Base-by-base conservation (phyloP, 352 stramenopile species). In the Phytophthora cactorum region DNA sequence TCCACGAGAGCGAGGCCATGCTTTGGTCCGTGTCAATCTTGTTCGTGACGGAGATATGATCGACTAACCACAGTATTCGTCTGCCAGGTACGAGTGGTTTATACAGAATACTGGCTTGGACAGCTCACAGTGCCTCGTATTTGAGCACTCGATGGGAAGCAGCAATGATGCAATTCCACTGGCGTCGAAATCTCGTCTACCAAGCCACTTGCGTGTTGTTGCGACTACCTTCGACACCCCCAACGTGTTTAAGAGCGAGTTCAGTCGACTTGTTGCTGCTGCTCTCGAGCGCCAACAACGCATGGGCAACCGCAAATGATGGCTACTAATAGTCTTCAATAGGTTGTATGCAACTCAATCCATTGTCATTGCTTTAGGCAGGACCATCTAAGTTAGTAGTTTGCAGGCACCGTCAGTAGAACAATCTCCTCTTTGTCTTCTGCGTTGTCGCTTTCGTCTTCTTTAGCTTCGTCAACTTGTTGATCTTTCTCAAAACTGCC, bases 1-100 rank as follows among this genome's bases (percentile, higher is more conserved):
- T 91, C 39, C 92, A 98, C 64, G 89, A 96, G 49, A 90, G 81
- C 36, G 91, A 98, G 66, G 81, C 95, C 25, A 93, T 84, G 63
- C 81, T 97, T 10, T 98, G 92, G 91, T 97, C 74, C 39, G 83
- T 52, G 32, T 8, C 8, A 38, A 38, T 38, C 32, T 38, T 5
- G 5, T 11, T 43, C 2, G 8, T 43, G 5, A n/a, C 3, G n/a
- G 36, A 43, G 9, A n/a, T 15, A 1, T 43, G 6, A 32, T 25
- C 12, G 14, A 32, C 10, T 66, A 59, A 59, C 15, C 14, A 39
- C 36, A 54, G 27, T 28, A 43, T 9, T 55, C 15, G 36, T 45
- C 3, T 14, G 15, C 4, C 52, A 90, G 82, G 82, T 92, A 93
- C 72, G 84, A 97, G 54, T 96, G 86, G 81, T 97, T 96, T 72